These are phyloP conservation scores for Emmonsia crescens DNA, from an alignment of 2,329 filamentous ascomycete species.

Conservation along the genomic window DNA sequence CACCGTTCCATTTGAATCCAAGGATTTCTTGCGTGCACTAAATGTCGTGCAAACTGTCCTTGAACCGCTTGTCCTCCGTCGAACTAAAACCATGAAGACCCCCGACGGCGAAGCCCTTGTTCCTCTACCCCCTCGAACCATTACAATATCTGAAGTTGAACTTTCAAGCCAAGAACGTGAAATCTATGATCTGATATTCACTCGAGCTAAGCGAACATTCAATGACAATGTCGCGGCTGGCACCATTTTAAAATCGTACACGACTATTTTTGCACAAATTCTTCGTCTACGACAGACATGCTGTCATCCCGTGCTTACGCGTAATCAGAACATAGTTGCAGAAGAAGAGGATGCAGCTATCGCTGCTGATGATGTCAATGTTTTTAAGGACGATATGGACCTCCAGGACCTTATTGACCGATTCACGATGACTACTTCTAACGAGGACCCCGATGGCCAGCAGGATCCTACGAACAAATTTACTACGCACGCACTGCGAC, in stretches of 20 bases:
- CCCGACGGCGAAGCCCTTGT: conserved; percentile 75
- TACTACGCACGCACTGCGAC: conserved; percentile 73
- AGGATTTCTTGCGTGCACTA: conserved; percentile 82
- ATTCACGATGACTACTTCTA: conserved; percentile 61
- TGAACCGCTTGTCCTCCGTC: conserved; percentile 85
- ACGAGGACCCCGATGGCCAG: conserved; percentile 36
- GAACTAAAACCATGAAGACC: conserved; percentile 97
- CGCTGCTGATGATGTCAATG: conserved; percentile 65
- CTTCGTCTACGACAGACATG: conserved; percentile 85
- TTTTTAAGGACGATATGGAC: conserved; percentile 92
- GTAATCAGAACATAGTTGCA: conserved; percentile 71
- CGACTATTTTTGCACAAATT: conserved; percentile 95
- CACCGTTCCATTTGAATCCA: conserved; percentile 90
- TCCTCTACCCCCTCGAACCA: conserved; percentile 64
- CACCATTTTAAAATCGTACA: conserved; percentile 88
- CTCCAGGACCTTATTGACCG: conserved; percentile 72
- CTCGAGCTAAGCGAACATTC: conserved; percentile 71
- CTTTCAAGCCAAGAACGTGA: conserved; percentile 75
- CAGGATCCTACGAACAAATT: conserved; percentile 59
- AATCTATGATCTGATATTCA: conserved; percentile 86
- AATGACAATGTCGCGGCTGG: conserved; percentile 80
- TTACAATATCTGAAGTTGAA: conserved; percentile 81
- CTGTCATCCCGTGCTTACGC: conserved; percentile 81
- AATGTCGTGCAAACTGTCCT: conserved; percentile 96
- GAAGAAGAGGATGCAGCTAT: conserved; percentile 78